Percentiles rank a stretch among this genome's conserved stretches.
Evolutionary conservation across 441 rosid genomes (phyloP).

Genomic region (Adansonia rubrostipa): DNA sequence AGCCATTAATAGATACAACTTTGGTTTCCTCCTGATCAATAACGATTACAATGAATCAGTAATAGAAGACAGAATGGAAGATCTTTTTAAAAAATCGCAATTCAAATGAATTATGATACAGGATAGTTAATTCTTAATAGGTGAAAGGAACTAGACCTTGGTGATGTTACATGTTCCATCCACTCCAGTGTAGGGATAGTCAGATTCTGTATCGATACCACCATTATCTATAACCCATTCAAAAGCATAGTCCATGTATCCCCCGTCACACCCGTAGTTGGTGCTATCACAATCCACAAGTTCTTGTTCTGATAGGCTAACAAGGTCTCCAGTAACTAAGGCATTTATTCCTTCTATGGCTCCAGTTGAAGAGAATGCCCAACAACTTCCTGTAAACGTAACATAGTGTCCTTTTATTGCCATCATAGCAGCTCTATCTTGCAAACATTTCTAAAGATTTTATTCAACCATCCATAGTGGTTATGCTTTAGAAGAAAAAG

Average conservation of each 20-base stretch:
- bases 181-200: constrained; percentile 57
- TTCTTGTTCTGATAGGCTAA: constrained; percentile 74
- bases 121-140: too few species aligned
- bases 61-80: background rate
- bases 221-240: constrained; percentile 72
- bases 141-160: constrained; percentile 43
- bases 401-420: background rate
- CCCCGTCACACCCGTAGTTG: constrained; percentile 68
- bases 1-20: constrained; percentile 60
- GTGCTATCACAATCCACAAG: constrained; percentile 68
- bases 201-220: constrained; percentile 59
- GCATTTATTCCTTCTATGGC: constrained; percentile 73
- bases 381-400: constrained; percentile 62
- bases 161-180: constrained; percentile 58
- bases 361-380: constrained; percentile 75
- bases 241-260: constrained; percentile 76
- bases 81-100: background rate
- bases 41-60: background rate
- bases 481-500: background rate
- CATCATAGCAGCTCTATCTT: background rate
- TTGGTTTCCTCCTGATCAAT: constrained; percentile 48
- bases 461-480: background rate
- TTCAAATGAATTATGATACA: background rate
- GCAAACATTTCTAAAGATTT: background rate
- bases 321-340: constrained; percentile 50